phyloP scores from a whole-genome alignment of 129 eudicot genomes.

The Chrysanthemum lavandulifolium region DNA sequence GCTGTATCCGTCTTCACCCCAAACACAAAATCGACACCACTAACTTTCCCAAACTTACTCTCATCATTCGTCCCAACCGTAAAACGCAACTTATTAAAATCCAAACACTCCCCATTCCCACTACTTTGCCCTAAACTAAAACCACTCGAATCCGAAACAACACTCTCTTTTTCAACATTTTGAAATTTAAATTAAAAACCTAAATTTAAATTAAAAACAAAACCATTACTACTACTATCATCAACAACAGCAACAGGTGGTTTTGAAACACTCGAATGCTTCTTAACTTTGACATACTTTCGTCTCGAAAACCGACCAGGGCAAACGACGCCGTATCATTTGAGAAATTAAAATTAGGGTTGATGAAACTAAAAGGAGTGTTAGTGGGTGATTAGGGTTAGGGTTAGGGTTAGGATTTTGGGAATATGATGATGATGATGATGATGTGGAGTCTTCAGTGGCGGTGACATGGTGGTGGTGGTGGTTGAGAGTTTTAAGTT shows the following conservation, averaged over 20 bases:
- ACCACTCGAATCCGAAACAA: not conserved
- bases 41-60: constrained; percentile 15
- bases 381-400: constrained; percentile 13
- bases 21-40: constrained; percentile 34
- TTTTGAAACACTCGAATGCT: constrained; percentile 30
- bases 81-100: constrained; percentile 25
- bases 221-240: constrained; percentile 10
- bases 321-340: constrained; percentile 24
- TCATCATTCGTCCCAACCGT: constrained; percentile 15
- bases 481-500: constrained; percentile 25
- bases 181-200: constrained; percentile 16
- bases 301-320: constrained; percentile 35
- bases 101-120: constrained; percentile 18
- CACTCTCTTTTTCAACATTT: constrained; percentile 15
- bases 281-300: constrained; percentile 54
- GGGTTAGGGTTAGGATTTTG: constrained; percentile 52
- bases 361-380: constrained; percentile 17
- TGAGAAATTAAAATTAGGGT: constrained; percentile 35
- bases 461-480: constrained; percentile 40
- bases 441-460: constrained; percentile 33
- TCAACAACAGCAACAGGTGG: constrained; percentile 2
- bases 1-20: constrained; percentile 18
- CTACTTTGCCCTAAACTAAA: not conserved
- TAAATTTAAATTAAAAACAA: too few species aligned
- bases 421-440: constrained; percentile 20